These are phyloP conservation scores for Phyllostachys edulis DNA, from an alignment of 176 grass and related monocot species.

Conservation along the genomic window DNA sequence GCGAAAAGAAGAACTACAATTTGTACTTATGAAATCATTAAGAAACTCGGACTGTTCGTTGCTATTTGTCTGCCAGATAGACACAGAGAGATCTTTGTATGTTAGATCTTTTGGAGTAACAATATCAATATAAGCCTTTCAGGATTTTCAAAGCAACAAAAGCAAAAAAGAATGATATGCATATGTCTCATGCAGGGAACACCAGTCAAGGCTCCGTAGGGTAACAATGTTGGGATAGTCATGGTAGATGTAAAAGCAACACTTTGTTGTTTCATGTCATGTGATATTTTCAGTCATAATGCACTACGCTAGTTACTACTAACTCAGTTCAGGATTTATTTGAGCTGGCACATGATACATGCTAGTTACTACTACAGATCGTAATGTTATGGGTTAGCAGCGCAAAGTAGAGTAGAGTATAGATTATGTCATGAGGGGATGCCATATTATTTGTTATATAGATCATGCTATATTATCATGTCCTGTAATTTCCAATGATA, in stretches of 20 bases:
- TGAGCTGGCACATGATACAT: too few relatives aligned
- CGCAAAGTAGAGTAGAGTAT: too few relatives aligned
- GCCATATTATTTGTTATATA: too few relatives aligned
- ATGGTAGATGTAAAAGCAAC: not conserved
- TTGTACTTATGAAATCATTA: slow-evolving; percentile 55
- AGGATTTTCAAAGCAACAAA: slow-evolving; percentile 21
- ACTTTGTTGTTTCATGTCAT: not conserved
- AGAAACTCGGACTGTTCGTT: slow-evolving; percentile 71
- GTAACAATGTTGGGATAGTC: not conserved
- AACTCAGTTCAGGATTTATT: too few relatives aligned
- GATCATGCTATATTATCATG: too few relatives aligned
- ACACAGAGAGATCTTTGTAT: slow-evolving; percentile 3
- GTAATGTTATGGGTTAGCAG: too few relatives aligned
- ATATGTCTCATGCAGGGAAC: not conserved
- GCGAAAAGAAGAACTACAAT: slow-evolving; percentile 55
- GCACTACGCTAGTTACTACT: too few relatives aligned
- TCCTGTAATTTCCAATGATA: too few relatives aligned
- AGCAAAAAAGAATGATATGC: not conserved
- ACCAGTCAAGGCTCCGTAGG: not conserved
- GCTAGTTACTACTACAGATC: too few relatives aligned
- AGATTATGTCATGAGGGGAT: too few relatives aligned
- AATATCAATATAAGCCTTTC: slow-evolving; percentile 13
- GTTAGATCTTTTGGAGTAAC: slow-evolving; percentile 16
- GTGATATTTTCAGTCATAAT: slow-evolving; percentile 5
- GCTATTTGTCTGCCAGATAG: slow-evolving; percentile 76